A percentile compares a stretch with the other conserved stretches of the same genome.
Conservation (phyloP, 208 protist genomes). For the Naegleria fowleri region DNA sequence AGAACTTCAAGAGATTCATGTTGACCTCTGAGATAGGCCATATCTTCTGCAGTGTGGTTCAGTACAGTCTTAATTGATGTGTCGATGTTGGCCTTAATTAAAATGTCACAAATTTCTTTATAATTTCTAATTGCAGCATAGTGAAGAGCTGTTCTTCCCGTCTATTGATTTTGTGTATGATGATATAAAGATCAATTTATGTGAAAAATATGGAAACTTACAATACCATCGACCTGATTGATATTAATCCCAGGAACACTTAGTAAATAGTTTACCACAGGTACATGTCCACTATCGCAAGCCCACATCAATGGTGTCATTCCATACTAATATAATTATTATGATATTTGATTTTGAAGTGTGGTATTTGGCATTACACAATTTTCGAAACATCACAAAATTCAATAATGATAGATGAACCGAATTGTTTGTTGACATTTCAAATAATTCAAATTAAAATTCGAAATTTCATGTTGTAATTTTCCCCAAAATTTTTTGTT, state of each 20-base stretch:
- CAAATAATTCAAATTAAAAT: too few species aligned
- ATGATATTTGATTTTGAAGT: too few species aligned
- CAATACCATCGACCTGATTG: not conserved
- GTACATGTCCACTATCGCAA: not conserved
- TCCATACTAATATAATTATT: too few species aligned
- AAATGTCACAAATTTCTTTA: not conserved
- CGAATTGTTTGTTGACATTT: too few species aligned
- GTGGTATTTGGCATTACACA: too few species aligned
- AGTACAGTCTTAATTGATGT: not conserved
- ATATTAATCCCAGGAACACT: not conserved
- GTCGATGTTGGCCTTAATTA: not conserved
- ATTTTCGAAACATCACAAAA: too few species aligned
- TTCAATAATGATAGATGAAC: too few species aligned
- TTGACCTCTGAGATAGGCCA: not conserved
- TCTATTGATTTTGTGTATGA: not conserved
- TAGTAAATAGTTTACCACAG: not conserved
- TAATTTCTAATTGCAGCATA: conserved; percentile 1
- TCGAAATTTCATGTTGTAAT: too few species aligned
- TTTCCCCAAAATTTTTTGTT: too few species aligned
- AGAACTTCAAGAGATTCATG: not conserved
- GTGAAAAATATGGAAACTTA: too few species aligned
- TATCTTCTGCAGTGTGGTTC: not conserved
- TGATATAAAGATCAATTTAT: too few species aligned
- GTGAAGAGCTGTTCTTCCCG: not conserved
- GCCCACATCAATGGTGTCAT: conserved; percentile 6